Evolutionary conservation across 768 basidiomycete species (phyloP), one percentile per base, ranked within the genome.

Genomic region (Boletus rex-veris): DNA sequence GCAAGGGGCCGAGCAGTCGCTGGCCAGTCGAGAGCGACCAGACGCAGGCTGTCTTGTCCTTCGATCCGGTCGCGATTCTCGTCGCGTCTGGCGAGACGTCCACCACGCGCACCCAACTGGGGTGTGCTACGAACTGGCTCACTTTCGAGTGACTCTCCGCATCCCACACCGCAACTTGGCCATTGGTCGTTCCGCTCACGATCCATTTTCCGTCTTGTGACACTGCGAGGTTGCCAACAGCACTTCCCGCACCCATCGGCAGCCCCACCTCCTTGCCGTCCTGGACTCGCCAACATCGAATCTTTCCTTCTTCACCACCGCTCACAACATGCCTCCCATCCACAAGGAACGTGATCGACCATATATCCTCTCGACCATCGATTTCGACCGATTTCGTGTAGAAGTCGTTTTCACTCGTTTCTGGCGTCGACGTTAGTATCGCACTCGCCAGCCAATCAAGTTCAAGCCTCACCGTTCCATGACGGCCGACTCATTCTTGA

Each of bases 41-140:
- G 44, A 55, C 30, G 18, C 36, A 50, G 16, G 53, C 53, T 2
- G 53, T 54, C 42, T 37, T 50, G 53, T 54, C 53, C 12, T 54
- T 44, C 21, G 53, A 54, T 5, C 53, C 53, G 5, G 53, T 54
- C n/a, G 44, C 35, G 31, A 57, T 26, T 24, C 28, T 36, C 2
- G 44, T 45, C 6, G 54, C 28, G 6, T 55, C 41, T 0, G 47
- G 46, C 2, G 53, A 55, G 3, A 57, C 37, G 24, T 57, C 46
- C 11, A 48, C 46, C 2, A 46, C 55, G 12, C 40, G 38, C 44
- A 57, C 56, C 38, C 41, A 41, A 7, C 50, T 38, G 8, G 40
- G 33, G 31, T 56, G 43, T 14, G 41, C 39, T 12, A 21, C 21
- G 0, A 57, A 30, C 18, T 28, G 37, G 12, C 21, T 26, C 7